Conservation (phyloP, 768 basidiomycete genomes). For the Podaxis rugospora region DNA sequence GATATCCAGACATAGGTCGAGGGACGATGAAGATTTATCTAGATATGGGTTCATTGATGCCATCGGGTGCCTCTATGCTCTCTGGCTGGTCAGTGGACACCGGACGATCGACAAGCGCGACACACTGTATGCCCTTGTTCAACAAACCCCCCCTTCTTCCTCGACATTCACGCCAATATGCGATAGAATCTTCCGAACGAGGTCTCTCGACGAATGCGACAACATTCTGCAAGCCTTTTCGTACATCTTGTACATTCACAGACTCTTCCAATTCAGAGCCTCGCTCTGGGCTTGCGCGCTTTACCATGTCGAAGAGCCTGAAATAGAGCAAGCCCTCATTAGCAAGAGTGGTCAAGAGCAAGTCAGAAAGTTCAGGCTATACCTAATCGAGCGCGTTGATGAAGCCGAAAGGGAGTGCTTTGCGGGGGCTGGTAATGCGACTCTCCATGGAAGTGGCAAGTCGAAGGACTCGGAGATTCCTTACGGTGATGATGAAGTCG, state of each 20-base stretch:
- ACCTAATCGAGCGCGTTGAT: conserved; percentile 43
- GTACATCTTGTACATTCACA: conserved; percentile 25
- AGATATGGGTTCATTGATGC: neutral
- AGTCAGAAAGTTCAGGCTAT: conserved; percentile 30
- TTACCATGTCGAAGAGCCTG: conserved; percentile 35
- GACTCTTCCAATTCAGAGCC: conserved; percentile 39
- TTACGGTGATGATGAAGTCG: neutral
- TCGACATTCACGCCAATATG: conserved; percentile 13
- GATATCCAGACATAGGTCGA: neutral
- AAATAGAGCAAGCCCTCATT: conserved; percentile 17
- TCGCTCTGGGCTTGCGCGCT: conserved; percentile 51
- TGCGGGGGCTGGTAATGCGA: conserved; percentile 17
- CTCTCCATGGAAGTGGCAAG: neutral
- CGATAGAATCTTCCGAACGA: neutral
- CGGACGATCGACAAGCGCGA: neutral
- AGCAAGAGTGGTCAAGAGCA: conserved; percentile 16
- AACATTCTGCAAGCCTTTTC: conserved; percentile 21
- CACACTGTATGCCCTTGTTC: neutral
- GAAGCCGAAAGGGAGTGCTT: conserved; percentile 49
- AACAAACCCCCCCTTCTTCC: conserved; percentile 7
- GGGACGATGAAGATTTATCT: neutral
- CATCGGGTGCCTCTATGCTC: conserved; percentile 1
- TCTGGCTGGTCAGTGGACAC: conserved; percentile 1
- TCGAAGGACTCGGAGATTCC: neutral
- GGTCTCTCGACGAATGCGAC: conserved; percentile 13